A percentile compares a stretch with the other conserved stretches of the same genome.
Evolutionary conservation across 768 basidiomycete species (phyloP).

Genomic region (Clitopilus passeckerianus): DNA sequence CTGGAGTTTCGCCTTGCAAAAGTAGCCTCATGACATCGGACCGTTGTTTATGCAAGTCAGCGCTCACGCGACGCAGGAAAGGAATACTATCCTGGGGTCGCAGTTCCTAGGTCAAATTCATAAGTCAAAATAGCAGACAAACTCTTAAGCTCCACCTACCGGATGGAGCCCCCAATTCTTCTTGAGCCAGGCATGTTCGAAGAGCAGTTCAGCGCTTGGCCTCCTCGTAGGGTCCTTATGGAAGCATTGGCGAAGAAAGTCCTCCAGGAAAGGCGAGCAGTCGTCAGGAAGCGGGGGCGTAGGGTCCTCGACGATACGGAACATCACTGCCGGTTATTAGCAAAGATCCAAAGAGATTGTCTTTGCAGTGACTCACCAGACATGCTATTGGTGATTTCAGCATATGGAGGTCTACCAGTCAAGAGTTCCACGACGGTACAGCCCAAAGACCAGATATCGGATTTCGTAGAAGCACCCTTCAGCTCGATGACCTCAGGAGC

Average conservation of each 20-base stretch:
- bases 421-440: conserved; percentile 94
- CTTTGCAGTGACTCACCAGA: conserved; percentile 49
- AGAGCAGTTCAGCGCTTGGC: conserved; percentile 82
- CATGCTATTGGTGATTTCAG: conserved; percentile 86
- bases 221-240: conserved; percentile 78
- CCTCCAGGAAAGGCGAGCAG: conserved; percentile 67
- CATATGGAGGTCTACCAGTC: conserved; percentile 89
- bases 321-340: conserved; percentile 63
- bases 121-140: neutral
- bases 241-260: conserved; percentile 88
- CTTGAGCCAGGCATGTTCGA: conserved; percentile 89
- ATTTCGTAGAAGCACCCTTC: conserved; percentile 88
- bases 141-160: conserved; percentile 31
- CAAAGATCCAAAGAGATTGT: too few relatives aligned
- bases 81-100: conserved; percentile 94
- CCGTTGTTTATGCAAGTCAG: conserved; percentile 63
- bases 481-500: conserved; percentile 97
- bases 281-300: conserved; percentile 82
- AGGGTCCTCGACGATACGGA: conserved; percentile 92
- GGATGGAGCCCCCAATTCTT: conserved; percentile 74
- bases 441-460: conserved; percentile 94
- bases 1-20: conserved; percentile 40
- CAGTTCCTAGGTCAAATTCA: conserved; percentile 48
- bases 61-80: conserved; percentile 87
- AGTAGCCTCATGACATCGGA: conserved; percentile 55